These are phyloP conservation scores for Alternaria sp. DNA, from an alignment of 2,329 filamentous ascomycete genomes.

Conservation along the genomic window DNA sequence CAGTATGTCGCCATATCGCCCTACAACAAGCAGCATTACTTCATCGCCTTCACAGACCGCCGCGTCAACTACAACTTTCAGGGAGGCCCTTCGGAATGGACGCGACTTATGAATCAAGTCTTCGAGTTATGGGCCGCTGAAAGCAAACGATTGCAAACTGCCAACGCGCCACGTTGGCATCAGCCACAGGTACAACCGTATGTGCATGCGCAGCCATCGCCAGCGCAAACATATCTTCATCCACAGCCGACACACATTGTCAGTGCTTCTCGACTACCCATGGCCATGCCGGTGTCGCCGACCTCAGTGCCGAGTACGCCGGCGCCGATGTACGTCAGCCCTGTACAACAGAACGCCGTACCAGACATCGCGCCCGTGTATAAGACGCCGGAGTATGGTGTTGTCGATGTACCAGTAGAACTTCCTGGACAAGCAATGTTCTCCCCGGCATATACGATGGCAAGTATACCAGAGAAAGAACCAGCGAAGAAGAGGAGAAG, in stretches of 20 bases:
- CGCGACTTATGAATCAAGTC: conserved; percentile 42
- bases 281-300: conserved; percentile 15
- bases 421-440: conserved; percentile 20
- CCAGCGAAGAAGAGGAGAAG: conserved; percentile 31
- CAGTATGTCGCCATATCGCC: conserved; percentile 47
- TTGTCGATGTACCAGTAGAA: conserved; percentile 27
- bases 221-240: conserved; percentile 14
- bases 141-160: conserved; percentile 19
- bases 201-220: conserved; percentile 9
- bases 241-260: conserved; percentile 10
- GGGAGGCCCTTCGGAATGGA: conserved; percentile 40
- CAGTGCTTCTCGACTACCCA: background rate
- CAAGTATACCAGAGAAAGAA: conserved; percentile 1
- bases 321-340: conserved; percentile 13
- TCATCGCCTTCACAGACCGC: conserved; percentile 40
- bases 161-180: conserved; percentile 6
- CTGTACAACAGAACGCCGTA: conserved; percentile 11
- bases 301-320: conserved; percentile 22
- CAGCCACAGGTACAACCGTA: conserved; percentile 6
- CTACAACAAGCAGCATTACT: conserved; percentile 42
- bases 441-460: conserved; percentile 16
- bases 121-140: conserved; percentile 40
- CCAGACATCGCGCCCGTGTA: conserved; percentile 15
- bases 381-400: conserved; percentile 13
- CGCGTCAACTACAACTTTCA: conserved; percentile 45